Percentiles rank a stretch among this genome's conserved stretches.
Evolutionary conservation across 2,329 filamentous ascomycete genomes (phyloP).

Genomic region (Cercospora sp.): DNA sequence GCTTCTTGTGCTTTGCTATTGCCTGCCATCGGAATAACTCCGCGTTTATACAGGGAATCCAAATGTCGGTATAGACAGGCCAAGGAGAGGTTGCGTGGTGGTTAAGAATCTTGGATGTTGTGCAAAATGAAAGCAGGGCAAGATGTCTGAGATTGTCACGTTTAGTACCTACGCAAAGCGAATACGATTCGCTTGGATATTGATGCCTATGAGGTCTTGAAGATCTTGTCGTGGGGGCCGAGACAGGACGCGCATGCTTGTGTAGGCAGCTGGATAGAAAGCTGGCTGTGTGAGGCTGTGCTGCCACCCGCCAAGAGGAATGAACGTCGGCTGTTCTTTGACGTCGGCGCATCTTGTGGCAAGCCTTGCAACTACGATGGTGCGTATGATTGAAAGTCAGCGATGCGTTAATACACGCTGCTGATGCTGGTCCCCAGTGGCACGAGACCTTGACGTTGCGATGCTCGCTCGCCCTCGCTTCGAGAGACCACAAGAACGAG

Average conservation of each 20-base stretch:
- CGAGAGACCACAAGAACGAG: not conserved
- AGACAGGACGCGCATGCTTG: constrained; percentile 12
- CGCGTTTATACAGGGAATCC: not conserved
- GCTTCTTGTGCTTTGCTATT: constrained; percentile 19
- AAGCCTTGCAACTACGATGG: not conserved
- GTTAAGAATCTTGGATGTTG: constrained; percentile 10
- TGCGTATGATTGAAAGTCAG: not conserved
- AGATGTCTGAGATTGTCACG: constrained; percentile 2
- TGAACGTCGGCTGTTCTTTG: not conserved
- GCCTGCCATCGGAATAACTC: not conserved
- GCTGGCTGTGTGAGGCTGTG: constrained; percentile 14
- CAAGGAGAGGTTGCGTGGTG: constrained; percentile 6
- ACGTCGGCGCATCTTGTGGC: not conserved
- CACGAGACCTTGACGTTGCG: not conserved
- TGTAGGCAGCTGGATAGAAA: constrained; percentile 14
- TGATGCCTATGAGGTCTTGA: constrained; percentile 11
- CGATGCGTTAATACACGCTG: not conserved
- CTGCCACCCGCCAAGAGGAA: constrained; percentile 8
- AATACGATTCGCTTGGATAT: constrained; percentile 1
- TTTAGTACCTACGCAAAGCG: constrained; percentile 8
- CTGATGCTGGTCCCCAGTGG: not conserved
- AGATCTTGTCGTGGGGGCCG: constrained; percentile 9
- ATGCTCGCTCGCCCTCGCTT: not conserved
- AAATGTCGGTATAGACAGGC: constrained; percentile 7
- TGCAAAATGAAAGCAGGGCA: not conserved